Conservation (phyloP, 2,329 filamentous ascomycete genomes). For the Phymatotrichopsis omnivora region DNA sequence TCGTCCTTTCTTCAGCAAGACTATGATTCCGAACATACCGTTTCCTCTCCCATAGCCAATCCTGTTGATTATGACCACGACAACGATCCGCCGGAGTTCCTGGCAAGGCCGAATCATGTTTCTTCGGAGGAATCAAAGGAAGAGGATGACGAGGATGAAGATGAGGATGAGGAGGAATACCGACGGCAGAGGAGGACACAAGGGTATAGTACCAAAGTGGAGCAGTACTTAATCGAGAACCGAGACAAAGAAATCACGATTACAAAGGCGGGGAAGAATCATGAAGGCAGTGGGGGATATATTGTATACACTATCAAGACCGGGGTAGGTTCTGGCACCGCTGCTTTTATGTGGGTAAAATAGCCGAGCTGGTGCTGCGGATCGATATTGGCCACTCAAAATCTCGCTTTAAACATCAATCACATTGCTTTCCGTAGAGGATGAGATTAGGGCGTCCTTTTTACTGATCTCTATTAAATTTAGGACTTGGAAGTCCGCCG, state of each 20-base stretch:
- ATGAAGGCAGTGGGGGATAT: conserved; percentile 72
- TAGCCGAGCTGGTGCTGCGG: no score
- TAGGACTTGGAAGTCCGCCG: conserved; percentile 91
- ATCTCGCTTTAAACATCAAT: no score
- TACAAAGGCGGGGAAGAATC: conserved; percentile 88
- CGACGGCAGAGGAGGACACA: conserved; percentile 61
- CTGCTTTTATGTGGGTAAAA: no score
- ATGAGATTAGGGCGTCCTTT: no score
- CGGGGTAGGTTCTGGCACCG: conserved; percentile 51
- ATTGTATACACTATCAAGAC: conserved; percentile 97
- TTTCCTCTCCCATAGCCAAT: no score
- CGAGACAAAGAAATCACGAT: conserved; percentile 84
- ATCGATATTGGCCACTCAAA: no score
- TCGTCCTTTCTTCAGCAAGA: conserved; percentile 20
- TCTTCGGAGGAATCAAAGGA: conserved; percentile 20
- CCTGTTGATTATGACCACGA: no score
- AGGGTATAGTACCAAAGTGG: conserved; percentile 87
- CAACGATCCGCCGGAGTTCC: conserved; percentile 20
- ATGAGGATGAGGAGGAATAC: conserved; percentile 47
- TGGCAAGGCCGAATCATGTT: conserved; percentile 13
- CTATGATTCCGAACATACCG: conserved; percentile 13
- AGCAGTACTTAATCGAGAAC: conserved; percentile 95
- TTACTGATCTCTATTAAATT: no score
- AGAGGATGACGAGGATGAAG: conserved; percentile 45
- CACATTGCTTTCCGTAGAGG: no score